Base-by-base conservation (phyloP, 2,329 filamentous ascomycete species). In the Aspergillus alliaceus region DNA sequence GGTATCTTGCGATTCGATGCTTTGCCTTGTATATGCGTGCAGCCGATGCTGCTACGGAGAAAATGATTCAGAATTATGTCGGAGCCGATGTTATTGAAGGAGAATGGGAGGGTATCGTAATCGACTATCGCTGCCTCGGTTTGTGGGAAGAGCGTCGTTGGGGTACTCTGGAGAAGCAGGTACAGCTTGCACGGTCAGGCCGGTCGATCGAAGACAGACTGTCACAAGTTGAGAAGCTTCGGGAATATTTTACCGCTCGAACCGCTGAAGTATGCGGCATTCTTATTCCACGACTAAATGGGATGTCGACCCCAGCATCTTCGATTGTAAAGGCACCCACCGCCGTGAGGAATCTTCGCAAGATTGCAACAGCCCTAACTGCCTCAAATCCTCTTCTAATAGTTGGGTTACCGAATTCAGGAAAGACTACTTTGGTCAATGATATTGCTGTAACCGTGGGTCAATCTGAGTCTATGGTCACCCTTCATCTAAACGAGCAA, bases 401-500 rank as follows among this genome's bases (percentile, higher is more conserved):
- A 4, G 86, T 91, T 61, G 95, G 95, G 1, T 79, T 90, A 14
- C 85, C 93, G 7, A 93, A 96, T 20, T 90, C 90, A 31, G 95
- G 95, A 51, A 99, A 99, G 79, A 97, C 95, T 0, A 87, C 90
- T 0, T 76, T 96, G 20, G 85, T 96, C 14, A 89, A 91, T 62
- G 89, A 97, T 71, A 84, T 93, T 59, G 93, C 93, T 24, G 85
- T 85, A 66, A 85, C 89, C 64, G 84, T 98, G 54, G 90, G 90
- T 59, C 91, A 91, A 75, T 85, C 90, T 22, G 84, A 87, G 6
- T 86, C 85, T 58, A 92, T 99, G 86, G 89, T 99, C 52, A 98
- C 93, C 3, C 81, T 99, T 29, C 93, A 99, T 74, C 80, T 99
- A 32, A 99, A 99, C 71, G 95, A 98, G 75, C 96, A 99, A 74